Base-by-base conservation (phyloP, 768 basidiomycete species). In the Lactarius hengduanensis region DNA sequence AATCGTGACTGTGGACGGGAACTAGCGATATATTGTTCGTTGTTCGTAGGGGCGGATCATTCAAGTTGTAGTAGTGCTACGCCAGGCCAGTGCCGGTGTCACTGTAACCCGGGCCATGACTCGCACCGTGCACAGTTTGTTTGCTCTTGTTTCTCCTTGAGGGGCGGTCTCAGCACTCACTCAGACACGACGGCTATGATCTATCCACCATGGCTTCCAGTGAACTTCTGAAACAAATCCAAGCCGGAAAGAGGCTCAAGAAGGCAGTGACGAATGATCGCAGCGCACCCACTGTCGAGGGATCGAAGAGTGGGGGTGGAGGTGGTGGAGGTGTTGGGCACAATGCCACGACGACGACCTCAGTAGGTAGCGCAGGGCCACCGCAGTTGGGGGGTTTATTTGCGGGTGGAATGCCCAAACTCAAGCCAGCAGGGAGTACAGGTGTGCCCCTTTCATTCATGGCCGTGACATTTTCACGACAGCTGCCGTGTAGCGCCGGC, bases 391-490 rank as follows among this genome's bases (percentile, higher is more conserved):
- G 86, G 38, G 88, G 86, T 2, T 77, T 97, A 13, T 96, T 97
- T 73, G 93, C 94, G 55, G 94, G 92, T 18, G 94, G 95, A 1
- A 87, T 96, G 80, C 95, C 95, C 4, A 95, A 91, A 74, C 74
- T 96, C 73, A 96, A 90, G 80, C 86, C 92, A 55, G 83, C 90
- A n/a, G 90, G 86, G 15, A 81, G 73, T 62, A 38, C 65, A 50
- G 61, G 68, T 69, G 45, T 43, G 58, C 55, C 50, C 10, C n/a
- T 56, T 26, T 22, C n/a, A 30, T 59, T 9, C 20, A 20, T 22
- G 3, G 16, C 34, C 26, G 26, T 38, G 32, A 36, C 34, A 30
- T 32, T 40, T 38, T 54, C 36, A 53, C 40, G n/a, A 61, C 57
- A 22, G 13, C 58, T 20, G 32, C 43, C 5, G 36, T 69, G 64